Base-by-base conservation (phyloP, 2,329 filamentous ascomycete species). In the Colletotrichum sp. region DNA sequence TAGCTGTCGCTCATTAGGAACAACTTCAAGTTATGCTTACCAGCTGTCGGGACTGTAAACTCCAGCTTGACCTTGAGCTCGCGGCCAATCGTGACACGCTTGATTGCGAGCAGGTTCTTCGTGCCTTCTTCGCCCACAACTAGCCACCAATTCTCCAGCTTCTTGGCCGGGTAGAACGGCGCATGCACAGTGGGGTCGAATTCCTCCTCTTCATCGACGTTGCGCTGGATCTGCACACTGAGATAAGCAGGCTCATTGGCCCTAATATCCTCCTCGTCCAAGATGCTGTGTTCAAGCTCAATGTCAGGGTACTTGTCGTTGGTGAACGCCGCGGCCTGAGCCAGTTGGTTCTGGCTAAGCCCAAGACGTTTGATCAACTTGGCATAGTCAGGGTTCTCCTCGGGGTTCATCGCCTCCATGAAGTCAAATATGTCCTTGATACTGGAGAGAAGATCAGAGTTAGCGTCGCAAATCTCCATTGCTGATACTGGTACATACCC, bases 81-180 rank as follows among this genome's bases (percentile, higher is more conserved):
- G 80, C 91, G 91, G 55, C 93, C 94, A 78, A 99, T 94, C 2
- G 96, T 98, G 76, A 99, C 93, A 80, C 96, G 92, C 90, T 99
- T 99, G 88, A 99, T 98, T 4, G 95, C 96, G 74, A 99, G 89
- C 77, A 99, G 88, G 78, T 90, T 96, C 88, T 95, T 96, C 55
- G 94, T 95, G 84, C 92, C 94, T 86, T 98, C 96, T 80, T 99
- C 96, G 34, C 96, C 96, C 39, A 99, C 95, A 24, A 99, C 95
- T 72, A 99, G 88, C 97, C 97, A 99, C 96, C 96, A 99, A 83
- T 97, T 98, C 89, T 99, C 97, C 88, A 95, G 94, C 90, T 99
- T 99, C 84, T 94, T 94, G 66, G 85, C 89, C 1, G 97, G 96
- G 83, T 97, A 99, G 89, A 99, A 99, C 1, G 97, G 97, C 68